Percentiles rank a stretch among this genome's conserved stretches.
phyloP scores from a whole-genome alignment of 1,284 basidiomycete species.

The Clitocybe nebularis region DNA sequence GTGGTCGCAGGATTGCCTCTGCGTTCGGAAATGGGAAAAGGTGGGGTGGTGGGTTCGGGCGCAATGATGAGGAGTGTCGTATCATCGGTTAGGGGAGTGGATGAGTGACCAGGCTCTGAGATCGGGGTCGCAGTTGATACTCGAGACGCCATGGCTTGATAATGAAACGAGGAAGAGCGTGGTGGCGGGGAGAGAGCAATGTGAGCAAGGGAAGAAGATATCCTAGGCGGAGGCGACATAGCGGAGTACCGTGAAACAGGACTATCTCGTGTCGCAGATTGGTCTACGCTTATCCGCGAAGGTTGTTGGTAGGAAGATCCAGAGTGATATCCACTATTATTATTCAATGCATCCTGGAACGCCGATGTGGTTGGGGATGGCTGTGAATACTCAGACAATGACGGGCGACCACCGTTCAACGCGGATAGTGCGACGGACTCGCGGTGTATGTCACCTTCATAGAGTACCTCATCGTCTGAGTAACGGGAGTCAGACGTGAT shows the following conservation, averaged over 20 bases:
- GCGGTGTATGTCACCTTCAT: constrained; percentile 29
- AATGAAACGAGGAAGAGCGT: constrained; percentile 29
- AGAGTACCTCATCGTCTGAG: constrained; percentile 32
- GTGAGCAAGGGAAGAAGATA: constrained; percentile 38
- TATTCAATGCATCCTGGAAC: constrained; percentile 56
- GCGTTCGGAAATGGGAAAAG: constrained; percentile 29
- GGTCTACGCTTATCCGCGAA: constrained; percentile 29
- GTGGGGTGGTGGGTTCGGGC: constrained; percentile 39
- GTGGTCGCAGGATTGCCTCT: constrained; percentile 22
- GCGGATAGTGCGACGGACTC: constrained; percentile 32
- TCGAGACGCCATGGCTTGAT: constrained; percentile 17
- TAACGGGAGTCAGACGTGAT: constrained; percentile 36
- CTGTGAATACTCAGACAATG: constrained; percentile 54
- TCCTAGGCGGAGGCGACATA: constrained; percentile 57
- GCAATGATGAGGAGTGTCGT: constrained; percentile 32
- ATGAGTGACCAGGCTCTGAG: constrained; percentile 12
- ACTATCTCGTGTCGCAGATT: constrained; percentile 19
- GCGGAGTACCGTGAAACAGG: constrained; percentile 35
- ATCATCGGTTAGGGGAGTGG: constrained; percentile 18
- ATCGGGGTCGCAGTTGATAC: constrained; percentile 11
- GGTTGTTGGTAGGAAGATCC: constrained; percentile 24
- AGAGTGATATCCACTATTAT: constrained; percentile 23
- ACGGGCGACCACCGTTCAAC: constrained; percentile 32
- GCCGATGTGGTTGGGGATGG: constrained; percentile 68
- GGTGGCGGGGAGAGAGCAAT: constrained; percentile 33